These are phyloP conservation scores for Phytophthora agathidicida DNA, from an alignment of 352 stramenopile species.

Conservation along the genomic window DNA sequence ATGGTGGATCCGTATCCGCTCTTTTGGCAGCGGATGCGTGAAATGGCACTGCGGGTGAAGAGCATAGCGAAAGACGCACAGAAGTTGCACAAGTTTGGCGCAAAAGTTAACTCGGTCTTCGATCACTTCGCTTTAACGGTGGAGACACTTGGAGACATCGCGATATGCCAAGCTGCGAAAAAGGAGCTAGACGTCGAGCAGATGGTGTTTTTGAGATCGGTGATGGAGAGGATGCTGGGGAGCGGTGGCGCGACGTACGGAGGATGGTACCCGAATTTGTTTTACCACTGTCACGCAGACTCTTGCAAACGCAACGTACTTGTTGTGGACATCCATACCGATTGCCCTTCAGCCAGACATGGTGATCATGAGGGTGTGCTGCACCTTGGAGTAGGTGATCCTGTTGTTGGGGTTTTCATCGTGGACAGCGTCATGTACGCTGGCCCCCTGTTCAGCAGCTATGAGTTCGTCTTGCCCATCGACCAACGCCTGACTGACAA, in stretches of 20 bases:
- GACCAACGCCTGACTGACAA: slow-evolving; percentile 14
- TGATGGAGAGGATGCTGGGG: slow-evolving; percentile 16
- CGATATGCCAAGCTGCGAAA: slow-evolving; percentile 6
- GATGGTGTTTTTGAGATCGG: slow-evolving; percentile 22
- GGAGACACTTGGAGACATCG: slow-evolving; percentile 11
- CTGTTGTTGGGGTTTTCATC: slow-evolving; percentile 12
- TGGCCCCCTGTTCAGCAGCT: slow-evolving; percentile 21
- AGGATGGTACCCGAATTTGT: slow-evolving; percentile 11
- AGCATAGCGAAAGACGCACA: too few species aligned
- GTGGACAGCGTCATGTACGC: slow-evolving; percentile 18
- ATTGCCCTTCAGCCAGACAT: not conserved
- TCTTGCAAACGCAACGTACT: slow-evolving; percentile 8
- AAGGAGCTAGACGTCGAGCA: slow-evolving; percentile 11
- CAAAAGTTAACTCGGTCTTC: too few species aligned
- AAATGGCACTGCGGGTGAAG: slow-evolving; percentile 9
- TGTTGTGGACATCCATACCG: slow-evolving; percentile 9
- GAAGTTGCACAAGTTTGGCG: too few species aligned
- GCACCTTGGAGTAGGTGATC: slow-evolving; percentile 13
- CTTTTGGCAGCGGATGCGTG: slow-evolving; percentile 26
- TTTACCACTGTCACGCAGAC: not conserved
- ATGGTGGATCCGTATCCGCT: slow-evolving; percentile 31
- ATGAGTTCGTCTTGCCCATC: slow-evolving; percentile 15
- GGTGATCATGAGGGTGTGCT: slow-evolving; percentile 9
- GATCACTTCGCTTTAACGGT: slow-evolving; percentile 26
- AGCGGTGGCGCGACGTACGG: not conserved